Percentiles rank a stretch among this genome's conserved stretches.
phyloP scores from a whole-genome alignment of 768 basidiomycete species.

The Amanita rubescens region DNA sequence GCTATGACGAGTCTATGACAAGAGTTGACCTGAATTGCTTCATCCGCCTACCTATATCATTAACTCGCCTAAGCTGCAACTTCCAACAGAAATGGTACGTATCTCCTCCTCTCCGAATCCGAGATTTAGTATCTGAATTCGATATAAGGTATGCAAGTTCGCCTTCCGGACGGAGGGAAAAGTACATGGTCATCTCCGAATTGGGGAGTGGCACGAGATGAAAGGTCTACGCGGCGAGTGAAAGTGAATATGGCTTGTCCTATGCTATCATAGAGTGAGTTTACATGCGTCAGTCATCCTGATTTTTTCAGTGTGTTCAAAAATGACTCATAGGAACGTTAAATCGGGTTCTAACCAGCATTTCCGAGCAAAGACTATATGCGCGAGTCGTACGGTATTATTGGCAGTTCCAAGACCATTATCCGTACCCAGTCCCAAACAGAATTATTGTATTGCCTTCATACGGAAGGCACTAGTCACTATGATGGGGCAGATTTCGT shows the following conservation, averaged over 20 bases:
- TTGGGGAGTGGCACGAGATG: slow-evolving; percentile 58
- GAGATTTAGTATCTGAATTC: background rate
- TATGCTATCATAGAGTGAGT: no score
- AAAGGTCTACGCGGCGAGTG: slow-evolving; percentile 33
- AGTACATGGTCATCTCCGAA: slow-evolving; percentile 33
- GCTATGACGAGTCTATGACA: slow-evolving; percentile 62
- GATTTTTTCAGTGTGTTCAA: no score
- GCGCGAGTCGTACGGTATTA: no score
- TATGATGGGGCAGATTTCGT: no score
- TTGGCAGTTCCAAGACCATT: no score
- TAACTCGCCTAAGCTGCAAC: slow-evolving; percentile 49
- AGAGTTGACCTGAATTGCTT: slow-evolving; percentile 49
- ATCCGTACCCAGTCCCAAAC: no score
- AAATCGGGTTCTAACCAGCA: no score
- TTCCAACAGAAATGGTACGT: slow-evolving; percentile 41
- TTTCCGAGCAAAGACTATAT: no score
- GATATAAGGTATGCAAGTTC: slow-evolving; percentile 44
- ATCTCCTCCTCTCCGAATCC: background rate
- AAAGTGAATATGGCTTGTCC: background rate
- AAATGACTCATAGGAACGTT: no score
- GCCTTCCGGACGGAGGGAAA: slow-evolving; percentile 53
- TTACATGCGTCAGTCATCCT: no score
- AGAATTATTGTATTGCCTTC: no score
- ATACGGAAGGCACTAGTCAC: no score
- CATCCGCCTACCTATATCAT: slow-evolving; percentile 66